Evolutionary conservation across 2,329 filamentous ascomycete genomes (phyloP).

Genomic region (Aspergillus spinulosporus): DNA sequence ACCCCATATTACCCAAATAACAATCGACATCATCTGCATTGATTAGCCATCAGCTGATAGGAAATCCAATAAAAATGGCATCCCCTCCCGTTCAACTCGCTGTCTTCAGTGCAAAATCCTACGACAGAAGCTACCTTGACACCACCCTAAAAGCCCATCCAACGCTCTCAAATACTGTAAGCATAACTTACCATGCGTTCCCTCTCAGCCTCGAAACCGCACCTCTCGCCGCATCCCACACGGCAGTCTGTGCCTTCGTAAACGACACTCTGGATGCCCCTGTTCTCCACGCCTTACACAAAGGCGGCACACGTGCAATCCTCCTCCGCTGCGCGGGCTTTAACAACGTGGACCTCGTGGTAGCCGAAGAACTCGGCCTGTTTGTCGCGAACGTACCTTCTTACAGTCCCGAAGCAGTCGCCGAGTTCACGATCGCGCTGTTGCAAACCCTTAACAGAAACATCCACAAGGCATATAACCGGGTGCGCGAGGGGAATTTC

Average conservation of each 20-base stretch:
- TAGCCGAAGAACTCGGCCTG: constrained; percentile 56
- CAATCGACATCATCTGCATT: not conserved
- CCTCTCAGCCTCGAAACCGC: constrained; percentile 58
- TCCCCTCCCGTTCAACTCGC: constrained; percentile 53
- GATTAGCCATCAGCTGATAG: constrained; percentile 29
- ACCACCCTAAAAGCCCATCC: constrained; percentile 36
- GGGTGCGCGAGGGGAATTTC: constrained; percentile 69
- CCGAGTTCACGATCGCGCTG: constrained; percentile 68
- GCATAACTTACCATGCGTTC: constrained; percentile 61
- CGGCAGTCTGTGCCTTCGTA: constrained; percentile 68
- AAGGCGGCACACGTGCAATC: constrained; percentile 56
- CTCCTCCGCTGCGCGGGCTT: constrained; percentile 68
- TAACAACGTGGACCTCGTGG: constrained; percentile 65
- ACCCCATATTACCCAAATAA: not conserved
- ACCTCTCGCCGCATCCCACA: constrained; percentile 52
- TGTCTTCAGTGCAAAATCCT: constrained; percentile 65
- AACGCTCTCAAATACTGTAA: constrained; percentile 21
- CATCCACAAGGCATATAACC: constrained; percentile 67
- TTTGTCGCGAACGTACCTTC: constrained; percentile 67
- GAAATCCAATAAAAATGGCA: not conserved
- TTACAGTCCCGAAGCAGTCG: constrained; percentile 69
- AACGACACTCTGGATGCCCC: constrained; percentile 59
- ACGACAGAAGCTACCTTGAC: constrained; percentile 59
- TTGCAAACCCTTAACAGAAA: constrained; percentile 68
- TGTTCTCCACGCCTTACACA: constrained; percentile 55